These are phyloP conservation scores for Theobroma grandiflorum DNA, from an alignment of 441 rosid genomes.

Conservation along the genomic window DNA sequence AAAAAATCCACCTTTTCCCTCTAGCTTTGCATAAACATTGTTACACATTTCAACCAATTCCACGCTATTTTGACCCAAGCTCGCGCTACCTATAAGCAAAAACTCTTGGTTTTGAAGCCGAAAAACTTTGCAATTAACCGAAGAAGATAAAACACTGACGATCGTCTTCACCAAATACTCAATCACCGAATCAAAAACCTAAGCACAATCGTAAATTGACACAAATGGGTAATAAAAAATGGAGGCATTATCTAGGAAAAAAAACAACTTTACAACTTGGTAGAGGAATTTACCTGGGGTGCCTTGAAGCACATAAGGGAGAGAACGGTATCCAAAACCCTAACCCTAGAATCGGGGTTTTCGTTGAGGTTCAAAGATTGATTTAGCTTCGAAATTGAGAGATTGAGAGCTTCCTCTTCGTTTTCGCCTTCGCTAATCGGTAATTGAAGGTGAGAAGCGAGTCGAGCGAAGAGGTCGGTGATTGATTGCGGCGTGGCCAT, in stretches of 20 bases:
- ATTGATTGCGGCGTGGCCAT: slow-evolving; percentile 39
- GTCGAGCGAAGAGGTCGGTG: slow-evolving; percentile 53
- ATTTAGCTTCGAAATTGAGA: slow-evolving; percentile 60
- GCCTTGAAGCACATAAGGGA: slow-evolving; percentile 79
- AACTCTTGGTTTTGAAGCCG: slow-evolving; percentile 49
- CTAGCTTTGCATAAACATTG: slow-evolving; percentile 49
- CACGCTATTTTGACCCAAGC: slow-evolving; percentile 41
- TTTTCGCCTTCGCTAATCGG: slow-evolving; percentile 27
- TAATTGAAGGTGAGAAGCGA: slow-evolving; percentile 49
- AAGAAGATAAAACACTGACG: slow-evolving; percentile 58
- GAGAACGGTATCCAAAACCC: slow-evolving; percentile 67
- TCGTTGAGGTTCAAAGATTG: slow-evolving; percentile 61
- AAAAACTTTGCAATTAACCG: slow-evolving; percentile 47
- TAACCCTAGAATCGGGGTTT: slow-evolving; percentile 41
- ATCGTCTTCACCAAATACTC: slow-evolving; percentile 65
- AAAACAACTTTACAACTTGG: not conserved
- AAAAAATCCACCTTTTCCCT: slow-evolving; percentile 52
- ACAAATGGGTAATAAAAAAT: not conserved
- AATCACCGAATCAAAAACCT: slow-evolving; percentile 71
- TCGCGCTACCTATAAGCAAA: slow-evolving; percentile 65
- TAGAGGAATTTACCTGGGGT: slow-evolving; percentile 54
- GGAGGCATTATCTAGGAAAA: not conserved
- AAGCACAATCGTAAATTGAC: slow-evolving; percentile 18
- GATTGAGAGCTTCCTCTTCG: slow-evolving; percentile 42
- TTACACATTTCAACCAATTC: slow-evolving; percentile 56